Base-by-base conservation (phyloP, 2,329 filamentous ascomycete genomes). In the Drechslerella coelobrocha region DNA sequence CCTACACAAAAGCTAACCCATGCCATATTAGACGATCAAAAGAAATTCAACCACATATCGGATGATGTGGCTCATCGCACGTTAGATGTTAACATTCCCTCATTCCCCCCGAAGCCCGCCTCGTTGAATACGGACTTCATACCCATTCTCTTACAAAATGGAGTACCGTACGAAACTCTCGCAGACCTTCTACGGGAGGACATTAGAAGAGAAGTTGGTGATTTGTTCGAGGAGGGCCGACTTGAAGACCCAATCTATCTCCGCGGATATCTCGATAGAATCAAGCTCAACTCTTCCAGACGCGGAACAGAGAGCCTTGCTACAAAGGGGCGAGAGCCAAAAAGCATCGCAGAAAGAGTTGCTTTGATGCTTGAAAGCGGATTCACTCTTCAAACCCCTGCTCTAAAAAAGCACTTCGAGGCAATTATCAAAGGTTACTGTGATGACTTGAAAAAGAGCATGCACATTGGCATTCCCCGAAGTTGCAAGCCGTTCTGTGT, bases 111-210 rank as follows among this genome's bases (percentile, higher is more conserved):
- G 2, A 81, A 77, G 10, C 78, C 84, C 0, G 85, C 87, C 0
- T 79, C 81, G 0, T 79, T 92, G 0, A 90, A 92, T 74, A 79
- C 84, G 0, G 88, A 90, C 26, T 86, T 91, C 53, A 82, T 93
- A 1, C 85, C 87, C 0, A 85, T 93, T 0, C 78, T 93, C 0
- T 80, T 86, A 17, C 84, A 88, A 31, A 81, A 86, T 27, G 84
- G 88, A 0, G 80, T 81, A 0, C 74, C 84, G 8, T 76, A 76
- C 4, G 50, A 79, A 0, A 77, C 78, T 0, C 80, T 92, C 0
- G 80, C 80, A 0, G 68, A 79, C 0, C 78, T 87, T 5, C 79
- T 90, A 2, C 76, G 75, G 0, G 77, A 81, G 0, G 82, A 83
- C 0, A 78, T 91, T 0, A 75, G 81, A 0, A 76, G 78, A 0